These are phyloP conservation scores for Eucalyptus albens DNA, from an alignment of 345 rosid genomes.

Conservation along the genomic window DNA sequence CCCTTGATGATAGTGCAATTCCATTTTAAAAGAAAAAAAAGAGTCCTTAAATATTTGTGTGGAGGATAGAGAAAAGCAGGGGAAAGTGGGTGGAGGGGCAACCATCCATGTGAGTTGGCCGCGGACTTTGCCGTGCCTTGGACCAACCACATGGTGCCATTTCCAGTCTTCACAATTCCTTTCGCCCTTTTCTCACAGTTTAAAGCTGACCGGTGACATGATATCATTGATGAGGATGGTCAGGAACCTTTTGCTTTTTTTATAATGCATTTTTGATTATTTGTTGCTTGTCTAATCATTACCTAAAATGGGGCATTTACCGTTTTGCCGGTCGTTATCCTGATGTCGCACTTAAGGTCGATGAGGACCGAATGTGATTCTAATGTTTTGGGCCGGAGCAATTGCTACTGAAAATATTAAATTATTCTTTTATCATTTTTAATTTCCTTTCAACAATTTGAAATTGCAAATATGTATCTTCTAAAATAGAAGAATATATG, in stretches of 20 bases:
- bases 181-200: not conserved
- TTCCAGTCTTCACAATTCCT: not conserved
- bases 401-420: not conserved
- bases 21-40: no score
- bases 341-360: not conserved
- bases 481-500: not conserved
- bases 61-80: not conserved
- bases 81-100: not conserved
- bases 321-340: not conserved
- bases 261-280: not conserved
- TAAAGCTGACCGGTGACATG: not conserved
- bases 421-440: not conserved
- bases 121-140: not conserved
- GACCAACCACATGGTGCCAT: not conserved
- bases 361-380: no score
- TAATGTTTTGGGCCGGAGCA: not conserved
- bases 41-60: not conserved
- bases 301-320: not conserved
- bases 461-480: not conserved
- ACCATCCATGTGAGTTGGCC: not conserved
- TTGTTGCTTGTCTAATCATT: not conserved
- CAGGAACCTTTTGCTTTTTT: not conserved
- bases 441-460: not conserved
- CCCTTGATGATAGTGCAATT: not conserved
- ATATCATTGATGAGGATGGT: not conserved